phyloP scores from a whole-genome alignment of 371 early-diverging fungal genomes.

The Mortierella sp. region DNA sequence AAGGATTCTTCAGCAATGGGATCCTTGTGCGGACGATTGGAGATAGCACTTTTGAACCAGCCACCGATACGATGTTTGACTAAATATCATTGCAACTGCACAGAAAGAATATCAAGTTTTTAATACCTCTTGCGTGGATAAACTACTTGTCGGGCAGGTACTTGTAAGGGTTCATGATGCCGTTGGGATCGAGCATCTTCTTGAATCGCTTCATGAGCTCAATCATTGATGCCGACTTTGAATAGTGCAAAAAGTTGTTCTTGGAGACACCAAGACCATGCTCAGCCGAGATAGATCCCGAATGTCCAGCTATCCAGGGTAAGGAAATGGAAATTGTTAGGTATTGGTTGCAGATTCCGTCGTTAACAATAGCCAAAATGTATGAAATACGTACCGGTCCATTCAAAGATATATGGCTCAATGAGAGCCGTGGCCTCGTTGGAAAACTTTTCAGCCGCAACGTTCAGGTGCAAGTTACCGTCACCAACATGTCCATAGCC shows the following conservation, averaged over 20 bases:
- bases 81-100: conserved; percentile 1
- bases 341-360: not conserved
- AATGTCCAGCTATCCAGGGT: conserved; percentile 63
- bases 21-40: conserved; percentile 49
- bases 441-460: conserved; percentile 77
- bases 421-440: conserved; percentile 74
- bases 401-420: conserved; percentile 96
- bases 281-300: conserved; percentile 63
- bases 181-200: conserved; percentile 82
- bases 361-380: not conserved
- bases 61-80: conserved; percentile 25
- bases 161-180: conserved; percentile 90
- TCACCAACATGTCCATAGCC: conserved; percentile 96
- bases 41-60: conserved; percentile 48
- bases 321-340: not conserved
- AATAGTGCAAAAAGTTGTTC: conserved; percentile 74
- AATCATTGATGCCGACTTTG: conserved; percentile 75
- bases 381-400: conserved; percentile 69
- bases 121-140: not conserved
- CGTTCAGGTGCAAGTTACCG: conserved; percentile 95
- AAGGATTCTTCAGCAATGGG: conserved; percentile 54
- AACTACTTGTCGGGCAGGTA: conserved; percentile 48
- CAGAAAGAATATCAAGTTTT: not conserved
- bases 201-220: conserved; percentile 80
- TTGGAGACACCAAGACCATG: conserved; percentile 86